Percentiles rank a stretch among this genome's conserved stretches.
Conservation (phyloP, 148 eudicot species). For the Amaranthus hypochondriacus region DNA sequence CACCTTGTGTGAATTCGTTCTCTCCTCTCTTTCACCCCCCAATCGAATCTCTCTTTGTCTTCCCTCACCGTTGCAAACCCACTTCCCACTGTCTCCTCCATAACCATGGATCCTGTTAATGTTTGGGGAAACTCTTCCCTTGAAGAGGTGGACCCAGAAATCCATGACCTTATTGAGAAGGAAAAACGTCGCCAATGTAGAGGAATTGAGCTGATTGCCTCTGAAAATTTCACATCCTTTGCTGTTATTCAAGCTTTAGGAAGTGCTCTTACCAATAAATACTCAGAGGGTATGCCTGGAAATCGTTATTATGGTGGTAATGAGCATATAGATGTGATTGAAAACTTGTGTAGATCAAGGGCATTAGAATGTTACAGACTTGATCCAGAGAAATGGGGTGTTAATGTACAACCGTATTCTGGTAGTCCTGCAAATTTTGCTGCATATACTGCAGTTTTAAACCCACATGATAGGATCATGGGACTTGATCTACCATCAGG, state of each 20-base stretch:
- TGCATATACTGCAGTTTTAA: constrained; percentile 28
- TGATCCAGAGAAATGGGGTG: constrained; percentile 32
- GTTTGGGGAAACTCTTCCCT: constrained; percentile 78
- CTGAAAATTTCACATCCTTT: constrained; percentile 92
- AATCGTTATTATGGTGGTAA: constrained; percentile 85
- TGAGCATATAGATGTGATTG: constrained; percentile 72
- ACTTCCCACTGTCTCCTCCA: background rate
- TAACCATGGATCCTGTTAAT: constrained; percentile 64
- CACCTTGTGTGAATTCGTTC: constrained; percentile 25
- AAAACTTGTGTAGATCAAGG: constrained; percentile 60
- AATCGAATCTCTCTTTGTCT: background rate
- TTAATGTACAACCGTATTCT: too few species aligned
- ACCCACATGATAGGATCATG: constrained; percentile 86
- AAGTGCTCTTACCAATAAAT: constrained; percentile 77
- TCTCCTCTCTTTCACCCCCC: background rate
- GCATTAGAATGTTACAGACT: constrained; percentile 58
- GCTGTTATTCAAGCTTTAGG: constrained; percentile 91
- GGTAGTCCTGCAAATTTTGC: too few species aligned
- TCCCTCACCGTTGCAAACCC: constrained; percentile 6
- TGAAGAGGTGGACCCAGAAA: constrained; percentile 63
- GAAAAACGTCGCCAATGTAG: too few species aligned
- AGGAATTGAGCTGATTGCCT: constrained; percentile 89
- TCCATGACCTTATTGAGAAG: constrained; percentile 73
- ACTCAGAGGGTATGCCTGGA: constrained; percentile 94
- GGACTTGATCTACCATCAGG: constrained; percentile 86